phyloP scores from a whole-genome alignment of 2,329 filamentous ascomycete genomes.

The Cercospora sp. region DNA sequence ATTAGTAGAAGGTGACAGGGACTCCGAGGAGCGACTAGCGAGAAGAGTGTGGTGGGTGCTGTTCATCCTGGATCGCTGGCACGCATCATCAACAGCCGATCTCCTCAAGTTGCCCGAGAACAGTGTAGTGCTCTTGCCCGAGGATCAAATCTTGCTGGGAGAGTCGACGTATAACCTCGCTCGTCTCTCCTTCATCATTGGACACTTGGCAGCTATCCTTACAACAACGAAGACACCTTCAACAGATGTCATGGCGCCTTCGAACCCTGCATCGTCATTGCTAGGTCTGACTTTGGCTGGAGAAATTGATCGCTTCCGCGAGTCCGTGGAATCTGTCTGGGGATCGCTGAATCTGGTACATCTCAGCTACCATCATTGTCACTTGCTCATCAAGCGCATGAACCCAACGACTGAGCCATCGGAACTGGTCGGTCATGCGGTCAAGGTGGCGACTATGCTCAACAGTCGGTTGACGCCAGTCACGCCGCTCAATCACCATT shows the following conservation, averaged over 20 bases:
- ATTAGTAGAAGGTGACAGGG: constrained; percentile 51
- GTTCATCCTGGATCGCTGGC: constrained; percentile 71
- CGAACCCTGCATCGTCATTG: constrained; percentile 45
- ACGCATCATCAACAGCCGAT: constrained; percentile 65
- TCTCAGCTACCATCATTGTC: constrained; percentile 69
- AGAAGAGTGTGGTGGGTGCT: constrained; percentile 71
- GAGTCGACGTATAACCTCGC: constrained; percentile 64
- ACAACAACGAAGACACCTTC: constrained; percentile 48
- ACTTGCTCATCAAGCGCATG: constrained; percentile 63
- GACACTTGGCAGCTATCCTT: constrained; percentile 54
- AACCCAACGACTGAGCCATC: constrained; percentile 56
- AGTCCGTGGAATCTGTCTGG: constrained; percentile 58
- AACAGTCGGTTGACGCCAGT: constrained; percentile 56
- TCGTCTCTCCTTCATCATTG: constrained; percentile 62
- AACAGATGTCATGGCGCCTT: constrained; percentile 47
- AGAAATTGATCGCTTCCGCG: constrained; percentile 66
- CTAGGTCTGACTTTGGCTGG: constrained; percentile 55
- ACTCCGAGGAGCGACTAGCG: constrained; percentile 63
- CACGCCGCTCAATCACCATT: constrained; percentile 68
- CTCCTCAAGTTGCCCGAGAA: constrained; percentile 64
- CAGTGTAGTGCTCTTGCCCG: constrained; percentile 59
- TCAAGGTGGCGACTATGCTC: constrained; percentile 60
- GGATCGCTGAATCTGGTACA: constrained; percentile 61
- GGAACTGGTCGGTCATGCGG: constrained; percentile 62
- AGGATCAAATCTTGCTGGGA: constrained; percentile 62